Percentiles rank a stretch among this genome's conserved stretches.
phyloP scores from a whole-genome alignment of 495 filamentous ascomycete genomes.

The Podospora pseudoanserina region DNA sequence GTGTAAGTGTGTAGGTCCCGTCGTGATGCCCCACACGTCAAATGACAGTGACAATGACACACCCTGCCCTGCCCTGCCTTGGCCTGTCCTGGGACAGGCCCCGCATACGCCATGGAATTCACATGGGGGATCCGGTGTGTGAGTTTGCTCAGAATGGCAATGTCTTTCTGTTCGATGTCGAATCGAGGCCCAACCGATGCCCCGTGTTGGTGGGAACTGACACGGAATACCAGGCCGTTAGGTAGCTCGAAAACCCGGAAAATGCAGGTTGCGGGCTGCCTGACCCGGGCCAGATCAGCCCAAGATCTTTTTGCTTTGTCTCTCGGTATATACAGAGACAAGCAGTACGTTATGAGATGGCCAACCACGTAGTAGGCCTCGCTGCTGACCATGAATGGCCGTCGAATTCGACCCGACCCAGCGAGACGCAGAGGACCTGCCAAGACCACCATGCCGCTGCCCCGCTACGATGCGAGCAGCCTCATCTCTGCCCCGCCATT shows the following conservation, averaged over 20 bases:
- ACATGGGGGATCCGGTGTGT: background rate
- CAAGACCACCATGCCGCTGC: background rate
- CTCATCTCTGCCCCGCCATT: slow-evolving; percentile 3
- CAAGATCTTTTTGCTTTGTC: background rate
- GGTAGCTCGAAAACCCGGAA: background rate
- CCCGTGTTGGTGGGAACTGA: background rate
- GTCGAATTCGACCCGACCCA: background rate
- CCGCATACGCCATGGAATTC: background rate
- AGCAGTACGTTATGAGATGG: background rate
- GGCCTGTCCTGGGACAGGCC: background rate
- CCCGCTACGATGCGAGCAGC: background rate
- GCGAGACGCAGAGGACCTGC: slow-evolving; percentile 1
- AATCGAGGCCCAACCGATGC: background rate
- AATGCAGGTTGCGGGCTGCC: background rate
- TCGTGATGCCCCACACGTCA: background rate
- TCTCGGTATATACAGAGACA: background rate
- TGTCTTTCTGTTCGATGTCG: background rate
- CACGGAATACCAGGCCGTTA: background rate
- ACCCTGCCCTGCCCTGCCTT: background rate
- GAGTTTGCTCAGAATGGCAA: background rate
- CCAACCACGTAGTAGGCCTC: background rate
- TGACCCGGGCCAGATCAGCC: background rate
- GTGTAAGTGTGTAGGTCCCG: background rate
- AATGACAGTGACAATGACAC: background rate
- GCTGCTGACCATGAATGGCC: background rate